Percentiles rank a stretch among this genome's conserved stretches.
These are phyloP conservation scores for Cercospora sojina DNA, from an alignment of 2,329 filamentous ascomycete species.

Conservation along the genomic window DNA sequence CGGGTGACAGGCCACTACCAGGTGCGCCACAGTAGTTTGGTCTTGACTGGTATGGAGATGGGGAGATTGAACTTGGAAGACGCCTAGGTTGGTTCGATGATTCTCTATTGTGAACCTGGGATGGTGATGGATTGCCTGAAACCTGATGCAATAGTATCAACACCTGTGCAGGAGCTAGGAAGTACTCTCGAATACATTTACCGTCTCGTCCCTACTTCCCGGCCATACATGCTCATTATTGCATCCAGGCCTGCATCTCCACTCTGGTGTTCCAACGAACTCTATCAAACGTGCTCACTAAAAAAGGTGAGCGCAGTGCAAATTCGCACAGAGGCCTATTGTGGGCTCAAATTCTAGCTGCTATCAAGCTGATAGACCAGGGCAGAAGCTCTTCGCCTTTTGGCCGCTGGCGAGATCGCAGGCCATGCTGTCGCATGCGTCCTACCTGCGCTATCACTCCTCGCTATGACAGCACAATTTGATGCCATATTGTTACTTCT, in stretches of 20 bases:
- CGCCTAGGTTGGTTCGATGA: neutral
- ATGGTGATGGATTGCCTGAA: neutral
- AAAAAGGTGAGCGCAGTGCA: neutral
- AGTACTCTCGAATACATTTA: neutral
- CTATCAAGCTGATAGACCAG: neutral
- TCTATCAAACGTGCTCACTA: neutral
- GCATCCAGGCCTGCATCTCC: neutral
- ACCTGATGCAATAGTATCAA: neutral
- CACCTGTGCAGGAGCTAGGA: neutral
- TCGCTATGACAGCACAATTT: neutral
- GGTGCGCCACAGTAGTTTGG: slow-evolving; percentile 9
- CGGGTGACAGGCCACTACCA: neutral
- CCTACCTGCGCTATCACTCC: no score
- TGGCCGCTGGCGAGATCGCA: neutral
- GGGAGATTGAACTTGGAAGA: neutral
- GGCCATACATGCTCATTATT: neutral
- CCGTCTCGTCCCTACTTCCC: neutral
- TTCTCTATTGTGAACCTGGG: slow-evolving; percentile 2
- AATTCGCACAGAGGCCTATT: neutral
- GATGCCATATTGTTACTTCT: neutral
- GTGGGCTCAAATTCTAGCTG: neutral
- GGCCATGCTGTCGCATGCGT: neutral
- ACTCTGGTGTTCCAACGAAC: neutral
- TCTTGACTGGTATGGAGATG: slow-evolving; percentile 11
- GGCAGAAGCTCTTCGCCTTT: neutral